Percentiles rank a stretch among this genome's conserved stretches.
Evolutionary conservation across 352 stramenopile species (phyloP).

Genomic region (Pythium phragmitis): DNA sequence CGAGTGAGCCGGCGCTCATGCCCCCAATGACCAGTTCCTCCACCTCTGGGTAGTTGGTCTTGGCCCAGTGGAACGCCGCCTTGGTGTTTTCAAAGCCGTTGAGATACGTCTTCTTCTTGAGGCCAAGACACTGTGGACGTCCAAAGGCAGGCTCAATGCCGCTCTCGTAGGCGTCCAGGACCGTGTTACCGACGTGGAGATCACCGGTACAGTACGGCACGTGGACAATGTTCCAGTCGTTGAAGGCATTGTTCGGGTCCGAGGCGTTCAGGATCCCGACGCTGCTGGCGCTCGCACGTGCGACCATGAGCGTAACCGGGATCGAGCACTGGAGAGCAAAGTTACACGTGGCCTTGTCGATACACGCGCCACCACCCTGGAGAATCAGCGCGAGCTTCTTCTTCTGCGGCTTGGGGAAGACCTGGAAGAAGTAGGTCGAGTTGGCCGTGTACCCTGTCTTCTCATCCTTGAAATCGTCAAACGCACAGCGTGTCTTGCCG

Average conservation of each 20-base stretch:
- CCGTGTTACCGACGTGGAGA: conserved; percentile 47
- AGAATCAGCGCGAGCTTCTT: conserved; percentile 61
- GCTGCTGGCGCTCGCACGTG: conserved; percentile 37
- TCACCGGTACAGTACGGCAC: conserved; percentile 76
- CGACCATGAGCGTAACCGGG: conserved; percentile 34
- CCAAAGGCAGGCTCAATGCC: conserved; percentile 32
- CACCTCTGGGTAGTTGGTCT: conserved; percentile 20
- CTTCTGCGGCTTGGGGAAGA: conserved; percentile 41
- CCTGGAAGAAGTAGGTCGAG: conserved; percentile 54
- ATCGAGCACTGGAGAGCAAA: conserved; percentile 61
- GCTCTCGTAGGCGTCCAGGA: conserved; percentile 25
- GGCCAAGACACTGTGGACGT: conserved; percentile 42
- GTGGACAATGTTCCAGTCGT: conserved; percentile 71
- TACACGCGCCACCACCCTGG: conserved; percentile 56
- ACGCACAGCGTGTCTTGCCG: conserved; percentile 48
- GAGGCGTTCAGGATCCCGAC: conserved; percentile 51
- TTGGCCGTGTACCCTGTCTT: conserved; percentile 28
- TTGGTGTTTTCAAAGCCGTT: conserved; percentile 25
- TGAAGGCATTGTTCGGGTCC: conserved; percentile 56
- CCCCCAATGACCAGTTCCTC: conserved; percentile 22
- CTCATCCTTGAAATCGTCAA: conserved; percentile 36
- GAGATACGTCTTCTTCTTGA: conserved; percentile 36
- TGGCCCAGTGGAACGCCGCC: conserved; percentile 21
- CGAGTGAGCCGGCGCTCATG: conserved; percentile 41
- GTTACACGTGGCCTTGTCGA: conserved; percentile 55